Evolutionary conservation across 306 rosid genomes (phyloP), one percentile per base, ranked within the genome.

Genomic region (Pueraria montana): DNA sequence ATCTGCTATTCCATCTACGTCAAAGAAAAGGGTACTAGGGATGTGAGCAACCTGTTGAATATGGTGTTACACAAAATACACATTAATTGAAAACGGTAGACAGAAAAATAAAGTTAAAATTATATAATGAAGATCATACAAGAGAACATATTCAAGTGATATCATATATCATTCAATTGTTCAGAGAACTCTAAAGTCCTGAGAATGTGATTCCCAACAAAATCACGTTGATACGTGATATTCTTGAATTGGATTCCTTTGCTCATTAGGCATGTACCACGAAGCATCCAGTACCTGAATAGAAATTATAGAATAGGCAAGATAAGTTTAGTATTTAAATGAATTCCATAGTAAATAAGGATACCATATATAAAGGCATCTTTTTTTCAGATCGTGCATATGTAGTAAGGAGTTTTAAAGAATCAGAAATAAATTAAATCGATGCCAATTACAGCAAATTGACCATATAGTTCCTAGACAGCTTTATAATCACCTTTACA

Each of bases 211-310:
- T 68, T 69, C 58, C 64, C 48, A 53, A 61, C 23, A 36, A 58
- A 71, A 78, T 55, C 42, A 55, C 23, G 36, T 23, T 30, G 66
- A 43, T 56, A 96, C 99, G 97, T 92, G 99, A 86, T 94, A 96
- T 80, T 96, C 99, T 88, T 96, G 98, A 85, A 92, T 88, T 32
- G 99, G 98, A 82, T 94, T 94, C 84, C 99, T 87, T 86, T 91
- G 98, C 85, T 96, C 99, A 85, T 91, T 94, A 2, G 99, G 99
- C 98, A 96, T 94, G 92, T 96, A 96, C 99, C 99, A 96, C 6
- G 99, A 96, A 30, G 99, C 98, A 89, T 96, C 99, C 88, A 96
- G 70, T 52, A 96, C 95, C 99, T 96, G 84, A 78, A 71, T 21
- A 30, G 64, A 69, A 82, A 38, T 62, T 27, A 30, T 26, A 24